Base-by-base conservation (phyloP, 805 yeast species). In the Maudiozyma barnettii region DNA sequence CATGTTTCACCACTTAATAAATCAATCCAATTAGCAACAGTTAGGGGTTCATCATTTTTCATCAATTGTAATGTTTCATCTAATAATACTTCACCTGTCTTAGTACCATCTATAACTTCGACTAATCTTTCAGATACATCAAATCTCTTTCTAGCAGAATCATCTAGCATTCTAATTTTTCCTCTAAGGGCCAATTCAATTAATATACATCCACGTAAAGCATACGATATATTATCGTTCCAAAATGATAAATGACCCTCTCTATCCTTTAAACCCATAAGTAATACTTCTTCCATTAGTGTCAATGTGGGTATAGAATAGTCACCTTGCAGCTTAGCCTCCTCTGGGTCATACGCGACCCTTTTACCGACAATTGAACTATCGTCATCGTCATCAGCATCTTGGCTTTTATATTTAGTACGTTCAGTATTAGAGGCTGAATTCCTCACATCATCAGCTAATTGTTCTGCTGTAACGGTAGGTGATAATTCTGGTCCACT, bases 141-240 rank as follows among this genome's bases (percentile, higher is more conserved):
- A 59, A 87, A 82, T 55, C 96, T 76, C 52, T 93, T 80, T 59
- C 98, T 79, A 12, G 91, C 87, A 1, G 97, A 89, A 63, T 93
- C 99, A 61, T 87, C 87, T 44, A 89, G 84, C 72, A 93, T 79
- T 46, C 89, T 76, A 58, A 93, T 87, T 61, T 86, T 85, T 49
- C 89, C 90, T 56, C 97, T 78, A 59, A 93, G 78, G 2, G 97
- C 96, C 66, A 93, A 75, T 67, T 93, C 99, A 63, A 93, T 76
- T 46, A 93, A 61, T 50, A 93, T 91, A 64, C 96, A 84, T 12
- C 99, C 99, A 58, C 99, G 80, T 50, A 93, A 74, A 1, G 97
- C 96, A 69, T 93, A 93, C 21, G 97, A 88, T 46, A 93, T 90
- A 67, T 88, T 90, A 67, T 93, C 99, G 64, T 93, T 93, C 99